These are phyloP conservation scores for Leishmania mexicana DNA, from an alignment of 208 protist species.

Conservation along the genomic window DNA sequence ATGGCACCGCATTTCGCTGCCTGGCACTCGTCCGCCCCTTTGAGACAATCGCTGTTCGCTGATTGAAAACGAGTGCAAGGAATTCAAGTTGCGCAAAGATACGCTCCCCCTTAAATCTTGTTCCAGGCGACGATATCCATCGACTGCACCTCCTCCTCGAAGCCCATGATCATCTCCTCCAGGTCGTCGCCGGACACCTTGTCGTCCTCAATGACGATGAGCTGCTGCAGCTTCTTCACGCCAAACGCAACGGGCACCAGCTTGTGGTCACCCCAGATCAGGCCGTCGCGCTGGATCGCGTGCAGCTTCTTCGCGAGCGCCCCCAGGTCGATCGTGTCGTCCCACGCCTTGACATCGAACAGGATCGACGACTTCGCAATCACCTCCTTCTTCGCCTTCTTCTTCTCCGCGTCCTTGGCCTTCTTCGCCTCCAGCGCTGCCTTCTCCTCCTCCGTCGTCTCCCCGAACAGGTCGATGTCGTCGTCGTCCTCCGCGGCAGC, in stretches of 20 bases:
- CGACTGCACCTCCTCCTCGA: constrained; percentile 96
- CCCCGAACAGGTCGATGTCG: constrained; percentile 91
- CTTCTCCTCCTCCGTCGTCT: constrained; percentile 86
- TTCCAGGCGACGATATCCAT: constrained; percentile 96
- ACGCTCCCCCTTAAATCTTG: constrained; percentile 88
- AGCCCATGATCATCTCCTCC: constrained; percentile 92
- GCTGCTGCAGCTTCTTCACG: constrained; percentile 96
- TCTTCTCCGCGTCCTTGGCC: constrained; percentile 77
- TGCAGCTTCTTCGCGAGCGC: constrained; percentile 88
- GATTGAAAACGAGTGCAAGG: not conserved
- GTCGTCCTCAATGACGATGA: constrained; percentile 95
- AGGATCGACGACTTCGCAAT: constrained; percentile 92
- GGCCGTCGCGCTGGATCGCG: constrained; percentile 84
- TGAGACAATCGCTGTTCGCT: not conserved
- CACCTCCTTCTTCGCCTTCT: constrained; percentile 83
- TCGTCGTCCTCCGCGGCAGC: constrained; percentile 72
- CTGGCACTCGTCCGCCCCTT: not conserved
- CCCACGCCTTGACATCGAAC: constrained; percentile 94
- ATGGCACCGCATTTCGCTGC: not conserved
- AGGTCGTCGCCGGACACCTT: constrained; percentile 94
- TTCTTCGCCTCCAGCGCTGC: constrained; percentile 91
- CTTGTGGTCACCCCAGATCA: constrained; percentile 93
- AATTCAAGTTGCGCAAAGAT: not conserved
- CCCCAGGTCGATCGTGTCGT: constrained; percentile 90
- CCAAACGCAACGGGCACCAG: constrained; percentile 93